Conservation (phyloP, 768 basidiomycete species). For the Termitomyces bulborhizus region DNA sequence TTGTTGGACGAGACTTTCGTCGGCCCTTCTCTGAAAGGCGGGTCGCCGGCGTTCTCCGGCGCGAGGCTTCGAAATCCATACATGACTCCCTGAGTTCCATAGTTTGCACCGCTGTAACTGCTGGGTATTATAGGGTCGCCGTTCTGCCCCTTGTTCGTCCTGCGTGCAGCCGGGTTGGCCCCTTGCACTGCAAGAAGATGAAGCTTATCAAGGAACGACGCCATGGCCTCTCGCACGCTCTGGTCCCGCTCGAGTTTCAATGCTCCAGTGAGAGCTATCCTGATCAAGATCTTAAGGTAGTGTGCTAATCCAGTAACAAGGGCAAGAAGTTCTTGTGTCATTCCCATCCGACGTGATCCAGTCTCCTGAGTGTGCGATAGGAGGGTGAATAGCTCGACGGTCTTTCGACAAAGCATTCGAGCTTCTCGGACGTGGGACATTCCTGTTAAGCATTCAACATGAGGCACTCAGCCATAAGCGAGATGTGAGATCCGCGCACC, state of each 20-base stretch:
- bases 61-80: constrained; percentile 93
- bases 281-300: constrained; percentile 98
- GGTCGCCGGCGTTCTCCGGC: constrained; percentile 86
- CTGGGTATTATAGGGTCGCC: constrained; percentile 49
- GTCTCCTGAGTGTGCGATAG: constrained; percentile 95
- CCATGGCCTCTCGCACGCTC: constrained; percentile 75
- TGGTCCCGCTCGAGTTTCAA: constrained; percentile 93
- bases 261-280: constrained; percentile 93
- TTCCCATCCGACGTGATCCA: constrained; percentile 83
- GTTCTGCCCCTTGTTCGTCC: constrained; percentile 71
- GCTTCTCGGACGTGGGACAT: constrained; percentile 99
- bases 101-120: constrained; percentile 42
- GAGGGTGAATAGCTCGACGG: constrained; percentile 95
- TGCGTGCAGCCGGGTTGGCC: constrained; percentile 70
- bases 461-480: background rate
- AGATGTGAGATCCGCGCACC: constrained; percentile 44
- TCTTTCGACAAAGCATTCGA: constrained; percentile 97
- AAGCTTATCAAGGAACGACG: constrained; percentile 87
- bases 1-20: constrained; percentile 54
- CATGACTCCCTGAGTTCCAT: constrained; percentile 80
- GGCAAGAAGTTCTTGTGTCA: constrained; percentile 95
- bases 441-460: constrained; percentile 40
- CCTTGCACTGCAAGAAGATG: constrained; percentile 86
- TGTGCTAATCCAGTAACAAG: constrained; percentile 98
- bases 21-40: constrained; percentile 57